A percentile compares a stretch with the other conserved stretches of the same genome.
Conservation (phyloP, 768 basidiomycete species). For the Tubosaeta brunneosetosa region DNA sequence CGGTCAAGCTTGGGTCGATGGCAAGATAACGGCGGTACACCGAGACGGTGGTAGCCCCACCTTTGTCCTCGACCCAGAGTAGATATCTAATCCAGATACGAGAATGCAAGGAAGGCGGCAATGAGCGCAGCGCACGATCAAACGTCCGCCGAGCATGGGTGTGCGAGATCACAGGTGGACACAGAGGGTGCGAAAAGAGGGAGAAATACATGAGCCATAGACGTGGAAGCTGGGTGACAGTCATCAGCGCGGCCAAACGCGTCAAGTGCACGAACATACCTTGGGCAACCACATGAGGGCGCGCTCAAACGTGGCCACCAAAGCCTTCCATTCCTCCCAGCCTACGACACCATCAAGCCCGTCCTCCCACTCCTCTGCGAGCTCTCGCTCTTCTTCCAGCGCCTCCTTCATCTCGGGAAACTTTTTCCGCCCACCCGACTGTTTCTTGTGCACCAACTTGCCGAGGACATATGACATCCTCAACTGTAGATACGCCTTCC, state of each 20-base stretch:
- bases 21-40: conserved; percentile 88
- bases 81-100: conserved; percentile 93
- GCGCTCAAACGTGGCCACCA: conserved; percentile 86
- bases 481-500: conserved; percentile 87
- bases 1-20: conserved; percentile 76
- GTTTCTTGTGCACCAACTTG: conserved; percentile 62
- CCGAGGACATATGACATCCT: conserved; percentile 87
- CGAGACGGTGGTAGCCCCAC: conserved; percentile 70
- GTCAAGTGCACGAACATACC: conserved; percentile 39
- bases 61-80: conserved; percentile 82
- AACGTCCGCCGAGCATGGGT: conserved; percentile 93
- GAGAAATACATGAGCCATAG: conserved; percentile 93
- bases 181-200: conserved; percentile 83
- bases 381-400: conserved; percentile 77
- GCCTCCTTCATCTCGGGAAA: conserved; percentile 88
- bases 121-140: conserved; percentile 89
- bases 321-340: conserved; percentile 91
- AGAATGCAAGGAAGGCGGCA: conserved; percentile 87
- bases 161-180: conserved; percentile 77
- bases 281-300: conserved; percentile 93
- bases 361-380: conserved; percentile 79
- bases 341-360: conserved; percentile 87
- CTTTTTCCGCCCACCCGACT: conserved; percentile 86
- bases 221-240: conserved; percentile 66
- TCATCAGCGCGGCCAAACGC: conserved; percentile 3